Evolutionary conservation across 768 basidiomycete species (phyloP).

Genomic region (Fibroporia radiculosa): DNA sequence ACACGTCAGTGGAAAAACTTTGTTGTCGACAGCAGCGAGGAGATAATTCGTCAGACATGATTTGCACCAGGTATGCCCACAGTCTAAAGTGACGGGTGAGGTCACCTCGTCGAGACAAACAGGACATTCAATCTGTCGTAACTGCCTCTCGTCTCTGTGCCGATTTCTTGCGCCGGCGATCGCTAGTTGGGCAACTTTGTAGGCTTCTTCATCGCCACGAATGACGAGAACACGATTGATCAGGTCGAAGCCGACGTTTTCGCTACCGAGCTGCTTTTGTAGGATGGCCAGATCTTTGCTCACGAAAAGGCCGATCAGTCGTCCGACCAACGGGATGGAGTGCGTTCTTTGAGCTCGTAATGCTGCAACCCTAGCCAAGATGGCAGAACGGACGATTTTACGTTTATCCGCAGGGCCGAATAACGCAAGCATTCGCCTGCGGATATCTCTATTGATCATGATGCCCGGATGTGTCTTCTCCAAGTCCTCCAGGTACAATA

Average conservation of each 20-base stretch:
- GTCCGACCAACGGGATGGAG: slow-evolving; percentile 39
- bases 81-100: slow-evolving; percentile 44
- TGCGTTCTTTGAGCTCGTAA: slow-evolving; percentile 36
- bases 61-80: slow-evolving; percentile 66
- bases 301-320: slow-evolving; percentile 38
- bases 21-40: slow-evolving; percentile 44
- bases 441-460: slow-evolving; percentile 33
- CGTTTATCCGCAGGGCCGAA: slow-evolving; percentile 43
- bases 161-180: slow-evolving; percentile 25
- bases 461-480: slow-evolving; percentile 32
- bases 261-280: slow-evolving; percentile 43
- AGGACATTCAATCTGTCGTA: slow-evolving; percentile 39
- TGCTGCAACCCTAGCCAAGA: slow-evolving; percentile 39
- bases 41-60: slow-evolving; percentile 55
- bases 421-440: slow-evolving; percentile 40
- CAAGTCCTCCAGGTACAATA: slow-evolving; percentile 36
- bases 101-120: slow-evolving; percentile 58
- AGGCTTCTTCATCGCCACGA: slow-evolving; percentile 45
- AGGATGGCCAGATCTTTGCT: slow-evolving; percentile 38
- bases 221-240: slow-evolving; percentile 36
- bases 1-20: slow-evolving; percentile 64
- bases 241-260: slow-evolving; percentile 48
- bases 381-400: slow-evolving; percentile 30
- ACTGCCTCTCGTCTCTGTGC: slow-evolving; percentile 13
- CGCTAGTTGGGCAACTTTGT: slow-evolving; percentile 35